Evolutionary conservation across 2,329 filamentous ascomycete species (phyloP).

Genomic region (Talaromyces amestolkiae): DNA sequence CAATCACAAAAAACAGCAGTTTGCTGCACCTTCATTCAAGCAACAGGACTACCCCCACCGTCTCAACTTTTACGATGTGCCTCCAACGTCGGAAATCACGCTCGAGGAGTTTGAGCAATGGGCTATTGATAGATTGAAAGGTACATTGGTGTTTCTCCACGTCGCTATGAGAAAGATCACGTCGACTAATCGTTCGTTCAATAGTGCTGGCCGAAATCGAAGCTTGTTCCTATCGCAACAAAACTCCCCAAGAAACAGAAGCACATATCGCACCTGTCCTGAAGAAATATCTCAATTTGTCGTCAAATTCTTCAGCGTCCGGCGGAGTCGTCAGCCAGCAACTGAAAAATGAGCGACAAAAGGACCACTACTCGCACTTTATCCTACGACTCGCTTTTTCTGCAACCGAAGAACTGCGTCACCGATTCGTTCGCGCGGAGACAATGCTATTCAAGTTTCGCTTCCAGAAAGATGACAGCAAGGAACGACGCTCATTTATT

Average conservation of each 20-base stretch:
- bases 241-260: constrained; percentile 74
- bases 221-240: constrained; percentile 93
- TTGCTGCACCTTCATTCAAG: constrained; percentile 72
- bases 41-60: constrained; percentile 77
- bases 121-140: constrained; percentile 87
- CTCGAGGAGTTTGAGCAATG: constrained; percentile 98
- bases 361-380: constrained; percentile 97
- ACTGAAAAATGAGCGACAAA: constrained; percentile 73
- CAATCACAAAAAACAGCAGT: constrained; percentile 83
- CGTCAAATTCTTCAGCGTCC: constrained; percentile 66
- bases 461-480: constrained; percentile 70
- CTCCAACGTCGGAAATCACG: constrained; percentile 90
- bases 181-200: constrained; percentile 15
- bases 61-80: constrained; percentile 85
- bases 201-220: constrained; percentile 59
- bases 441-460: constrained; percentile 84
- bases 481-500: constrained; percentile 74
- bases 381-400: constrained; percentile 92
- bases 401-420: constrained; percentile 82
- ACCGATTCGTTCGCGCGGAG: constrained; percentile 82
- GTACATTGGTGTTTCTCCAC: constrained; percentile 44
- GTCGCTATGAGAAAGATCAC: background rate
- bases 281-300: constrained; percentile 80
- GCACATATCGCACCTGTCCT: constrained; percentile 81
- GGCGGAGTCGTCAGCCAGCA: constrained; percentile 49